A percentile compares a stretch with the other conserved stretches of the same genome.
Evolutionary conservation across 345 rosid species (phyloP).

Genomic region (Salix purpurea): DNA sequence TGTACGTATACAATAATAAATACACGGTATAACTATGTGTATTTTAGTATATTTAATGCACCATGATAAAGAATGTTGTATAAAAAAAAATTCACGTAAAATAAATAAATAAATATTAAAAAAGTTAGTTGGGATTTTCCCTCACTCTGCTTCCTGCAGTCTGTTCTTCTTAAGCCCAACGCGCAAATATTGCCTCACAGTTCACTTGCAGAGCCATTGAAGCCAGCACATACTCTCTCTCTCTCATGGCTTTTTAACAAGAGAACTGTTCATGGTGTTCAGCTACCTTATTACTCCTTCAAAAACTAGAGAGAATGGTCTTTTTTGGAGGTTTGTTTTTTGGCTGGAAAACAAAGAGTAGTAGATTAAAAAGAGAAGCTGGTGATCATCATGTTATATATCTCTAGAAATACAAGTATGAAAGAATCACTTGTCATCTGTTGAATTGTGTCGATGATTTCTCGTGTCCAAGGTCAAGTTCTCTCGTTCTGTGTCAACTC

Average conservation of each 20-base stretch:
- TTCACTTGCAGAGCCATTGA: neutral
- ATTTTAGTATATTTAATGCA: too few relatives aligned
- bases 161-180: neutral
- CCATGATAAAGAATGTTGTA: too few relatives aligned
- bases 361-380: neutral
- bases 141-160: neutral
- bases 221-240: neutral
- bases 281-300: neutral
- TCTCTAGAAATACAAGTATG: neutral
- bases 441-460: slow-evolving; percentile 6
- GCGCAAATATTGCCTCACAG: neutral
- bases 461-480: slow-evolving; percentile 21
- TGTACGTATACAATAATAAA: too few relatives aligned
- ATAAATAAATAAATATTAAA: too few relatives aligned
- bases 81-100: neutral
- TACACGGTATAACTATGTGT: too few relatives aligned
- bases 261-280: neutral
- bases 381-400: neutral
- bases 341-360: neutral
- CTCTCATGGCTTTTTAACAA: neutral
- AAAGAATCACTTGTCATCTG: neutral
- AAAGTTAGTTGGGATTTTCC: neutral
- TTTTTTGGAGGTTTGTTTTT: neutral
- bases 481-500: neutral
- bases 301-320: neutral